phyloP scores from a whole-genome alignment of 176 grass and related monocot species.

The Avena sativa region DNA sequence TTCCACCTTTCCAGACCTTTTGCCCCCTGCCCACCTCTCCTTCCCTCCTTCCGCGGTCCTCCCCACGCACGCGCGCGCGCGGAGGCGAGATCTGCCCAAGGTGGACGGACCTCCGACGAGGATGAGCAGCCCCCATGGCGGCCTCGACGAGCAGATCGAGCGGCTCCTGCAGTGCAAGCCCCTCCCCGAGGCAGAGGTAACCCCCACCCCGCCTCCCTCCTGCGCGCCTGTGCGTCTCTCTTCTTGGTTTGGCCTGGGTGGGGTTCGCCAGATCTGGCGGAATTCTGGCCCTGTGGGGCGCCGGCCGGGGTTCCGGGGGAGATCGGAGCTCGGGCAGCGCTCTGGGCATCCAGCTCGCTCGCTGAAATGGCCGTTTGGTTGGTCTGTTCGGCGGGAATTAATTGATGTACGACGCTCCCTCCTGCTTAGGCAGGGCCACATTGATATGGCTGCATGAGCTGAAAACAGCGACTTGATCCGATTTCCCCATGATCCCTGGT shows the following conservation, averaged over 20 bases:
- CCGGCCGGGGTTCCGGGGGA: not conserved
- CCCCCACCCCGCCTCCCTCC: not conserved
- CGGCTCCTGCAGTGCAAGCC: constrained; percentile 99
- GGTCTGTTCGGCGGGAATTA: not conserved
- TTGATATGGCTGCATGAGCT: constrained; percentile 5
- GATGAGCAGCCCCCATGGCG: constrained; percentile 75
- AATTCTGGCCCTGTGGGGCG: not conserved
- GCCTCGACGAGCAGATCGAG: constrained; percentile 95
- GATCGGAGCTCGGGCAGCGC: constrained; percentile 19
- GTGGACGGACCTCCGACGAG: constrained; percentile 43
- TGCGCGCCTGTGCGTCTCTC: not conserved
- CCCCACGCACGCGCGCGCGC: not conserved
- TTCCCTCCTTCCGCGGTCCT: not conserved
- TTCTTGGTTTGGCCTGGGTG: not conserved
- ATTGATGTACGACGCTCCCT: not conserved
- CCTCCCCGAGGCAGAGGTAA: constrained; percentile 86
- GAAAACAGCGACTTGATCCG: not conserved
- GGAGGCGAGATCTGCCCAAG: constrained; percentile 67
- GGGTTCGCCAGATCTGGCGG: constrained; percentile 43
- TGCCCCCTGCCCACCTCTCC: constrained; percentile 1
- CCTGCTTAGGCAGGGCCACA: not conserved
- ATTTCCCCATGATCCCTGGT: not conserved
- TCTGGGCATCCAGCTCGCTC: not conserved
- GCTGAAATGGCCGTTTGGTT: constrained; percentile 18
- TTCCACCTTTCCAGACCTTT: constrained; percentile 41